Conservation (phyloP, 1,284 basidiomycete species). For the Exobasidium cylindrosporum region DNA sequence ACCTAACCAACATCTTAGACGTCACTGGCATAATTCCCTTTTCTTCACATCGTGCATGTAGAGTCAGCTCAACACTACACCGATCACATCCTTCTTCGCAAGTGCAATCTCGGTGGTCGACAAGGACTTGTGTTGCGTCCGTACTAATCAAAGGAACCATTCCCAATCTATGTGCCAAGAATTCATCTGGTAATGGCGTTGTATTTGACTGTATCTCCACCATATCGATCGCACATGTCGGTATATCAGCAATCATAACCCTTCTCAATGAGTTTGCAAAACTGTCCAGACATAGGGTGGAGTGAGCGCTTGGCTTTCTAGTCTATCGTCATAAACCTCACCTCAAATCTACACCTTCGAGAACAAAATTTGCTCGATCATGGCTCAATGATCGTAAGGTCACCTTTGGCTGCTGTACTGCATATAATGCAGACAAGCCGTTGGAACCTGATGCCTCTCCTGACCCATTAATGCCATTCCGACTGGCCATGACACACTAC, state of each 20-base stretch:
- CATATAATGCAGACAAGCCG: conserved; percentile 3
- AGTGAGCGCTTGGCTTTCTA: background rate
- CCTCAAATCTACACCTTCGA: conserved; percentile 50
- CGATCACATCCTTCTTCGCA: conserved; percentile 74
- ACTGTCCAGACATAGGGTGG: too few relatives aligned
- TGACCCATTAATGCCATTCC: conserved; percentile 6
- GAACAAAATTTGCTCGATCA: conserved; percentile 29
- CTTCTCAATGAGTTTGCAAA: conserved; percentile 53
- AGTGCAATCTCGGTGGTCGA: conserved; percentile 66
- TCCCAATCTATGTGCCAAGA: conserved; percentile 91
- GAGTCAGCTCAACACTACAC: conserved; percentile 72
- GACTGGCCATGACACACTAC: background rate
- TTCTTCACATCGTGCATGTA: conserved; percentile 64
- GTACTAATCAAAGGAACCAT: conserved; percentile 83
- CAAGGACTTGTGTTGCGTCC: conserved; percentile 41
- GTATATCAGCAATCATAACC: conserved; percentile 53
- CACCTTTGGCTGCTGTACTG: conserved; percentile 4
- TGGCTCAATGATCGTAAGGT: background rate
- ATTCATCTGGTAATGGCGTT: conserved; percentile 92
- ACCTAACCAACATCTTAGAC: conserved; percentile 58
- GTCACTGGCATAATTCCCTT: conserved; percentile 72
- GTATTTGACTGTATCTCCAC: conserved; percentile 91
- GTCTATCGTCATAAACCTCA: conserved; percentile 14
- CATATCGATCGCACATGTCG: conserved; percentile 74
- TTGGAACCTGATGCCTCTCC: conserved; percentile 7